Percentiles rank a stretch among this genome's conserved stretches.
These are phyloP conservation scores for Clonostachys byssicola DNA, from an alignment of 2,329 filamentous ascomycete genomes.

Conservation along the genomic window DNA sequence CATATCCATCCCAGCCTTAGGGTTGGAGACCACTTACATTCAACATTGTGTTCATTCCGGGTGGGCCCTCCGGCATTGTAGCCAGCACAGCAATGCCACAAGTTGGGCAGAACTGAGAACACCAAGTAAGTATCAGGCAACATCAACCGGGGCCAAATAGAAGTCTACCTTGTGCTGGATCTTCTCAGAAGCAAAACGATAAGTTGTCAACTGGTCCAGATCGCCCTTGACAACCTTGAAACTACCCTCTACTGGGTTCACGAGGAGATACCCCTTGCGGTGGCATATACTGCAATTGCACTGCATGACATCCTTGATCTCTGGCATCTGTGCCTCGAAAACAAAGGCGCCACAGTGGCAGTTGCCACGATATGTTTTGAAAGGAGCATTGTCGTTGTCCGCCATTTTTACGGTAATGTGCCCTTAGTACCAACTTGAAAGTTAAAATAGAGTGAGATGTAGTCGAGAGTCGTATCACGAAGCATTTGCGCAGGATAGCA, in stretches of 20 bases:
- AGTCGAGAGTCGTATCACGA: no score
- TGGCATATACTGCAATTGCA: slow-evolving; percentile 67
- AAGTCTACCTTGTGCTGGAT: slow-evolving; percentile 33
- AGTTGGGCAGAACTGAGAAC: slow-evolving; percentile 41
- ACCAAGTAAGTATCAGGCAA: not conserved
- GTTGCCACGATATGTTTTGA: slow-evolving; percentile 46
- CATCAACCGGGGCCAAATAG: not conserved
- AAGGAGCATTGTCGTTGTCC: not conserved
- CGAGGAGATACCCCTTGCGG: slow-evolving; percentile 39
- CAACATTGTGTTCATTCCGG: no score
- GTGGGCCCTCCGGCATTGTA: slow-evolving; percentile 5
- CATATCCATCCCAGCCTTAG: slow-evolving; percentile 4
- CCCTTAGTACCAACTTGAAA: no score
- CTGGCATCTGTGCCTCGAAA: slow-evolving; percentile 46
- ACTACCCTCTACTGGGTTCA: slow-evolving; percentile 14
- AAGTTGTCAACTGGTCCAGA: slow-evolving; percentile 31
- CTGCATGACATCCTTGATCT: slow-evolving; percentile 49
- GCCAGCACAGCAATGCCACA: slow-evolving; percentile 41
- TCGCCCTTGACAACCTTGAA: slow-evolving; percentile 43
- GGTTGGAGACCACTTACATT: no score
- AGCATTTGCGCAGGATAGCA: no score
- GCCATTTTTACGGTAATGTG: not conserved
- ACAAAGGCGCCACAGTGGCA: slow-evolving; percentile 53
- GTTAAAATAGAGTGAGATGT: no score
- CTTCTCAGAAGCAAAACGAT: slow-evolving; percentile 33